A percentile compares a stretch with the other conserved stretches of the same genome.
Conservation (phyloP, 345 rosid genomes). For the Noccaea bulbosa region DNA sequence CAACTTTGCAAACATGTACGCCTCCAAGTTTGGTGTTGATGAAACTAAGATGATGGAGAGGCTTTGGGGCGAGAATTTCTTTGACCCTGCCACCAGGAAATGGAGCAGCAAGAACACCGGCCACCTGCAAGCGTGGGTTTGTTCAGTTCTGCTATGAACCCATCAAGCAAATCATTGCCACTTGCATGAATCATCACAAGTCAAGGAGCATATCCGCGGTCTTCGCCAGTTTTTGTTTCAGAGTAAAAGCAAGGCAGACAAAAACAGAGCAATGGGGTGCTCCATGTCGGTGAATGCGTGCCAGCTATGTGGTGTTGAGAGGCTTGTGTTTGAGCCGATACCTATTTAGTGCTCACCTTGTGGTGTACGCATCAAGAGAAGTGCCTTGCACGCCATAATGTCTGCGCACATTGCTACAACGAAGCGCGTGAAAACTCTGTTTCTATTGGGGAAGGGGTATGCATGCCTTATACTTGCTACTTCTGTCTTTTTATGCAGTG, state of each 20-base stretch:
- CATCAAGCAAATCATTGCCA: conserved; percentile 74
- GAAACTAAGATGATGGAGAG: conserved; percentile 87
- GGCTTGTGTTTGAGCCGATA: conserved; percentile 84
- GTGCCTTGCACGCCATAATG: conserved; percentile 71
- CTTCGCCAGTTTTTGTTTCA: conserved; percentile 61
- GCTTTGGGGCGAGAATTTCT: conserved; percentile 50
- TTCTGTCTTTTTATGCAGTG: background rate
- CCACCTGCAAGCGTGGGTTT: conserved; percentile 84
- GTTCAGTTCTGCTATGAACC: conserved; percentile 92
- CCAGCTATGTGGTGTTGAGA: conserved; percentile 91
- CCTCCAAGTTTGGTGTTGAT: conserved; percentile 82
- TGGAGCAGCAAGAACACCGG: conserved; percentile 74
- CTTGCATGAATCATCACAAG: conserved; percentile 93
- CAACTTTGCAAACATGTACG: conserved; percentile 88
- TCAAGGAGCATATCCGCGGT: conserved; percentile 74
- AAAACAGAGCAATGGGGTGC: conserved; percentile 88
- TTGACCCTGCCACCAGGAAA: conserved; percentile 79
- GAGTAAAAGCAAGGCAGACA: conserved; percentile 91
- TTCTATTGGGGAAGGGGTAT: conserved; percentile 79
- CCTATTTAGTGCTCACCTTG: conserved; percentile 90
- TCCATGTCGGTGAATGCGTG: conserved; percentile 82
- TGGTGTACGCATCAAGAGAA: conserved; percentile 91
- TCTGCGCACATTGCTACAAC: conserved; percentile 84
- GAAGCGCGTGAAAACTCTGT: conserved; percentile 73
- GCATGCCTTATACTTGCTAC: conserved; percentile 29